Base-by-base conservation (phyloP, 257 asterid genomes). In the Handroanthus guayacan region DNA sequence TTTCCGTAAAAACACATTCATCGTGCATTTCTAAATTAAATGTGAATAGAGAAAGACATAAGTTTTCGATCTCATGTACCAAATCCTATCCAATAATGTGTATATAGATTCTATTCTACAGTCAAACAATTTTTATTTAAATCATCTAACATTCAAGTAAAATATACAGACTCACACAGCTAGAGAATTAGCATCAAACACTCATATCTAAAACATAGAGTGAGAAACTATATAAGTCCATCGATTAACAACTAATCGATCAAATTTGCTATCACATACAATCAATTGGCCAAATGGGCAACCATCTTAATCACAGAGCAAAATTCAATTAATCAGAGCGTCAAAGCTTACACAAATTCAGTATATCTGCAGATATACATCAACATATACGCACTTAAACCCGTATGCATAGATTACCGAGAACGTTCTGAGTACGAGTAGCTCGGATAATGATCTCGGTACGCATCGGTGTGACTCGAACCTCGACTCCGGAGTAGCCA, bases 401-500 rank as follows among this genome's bases (percentile, higher is more conserved):
- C 50, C 9, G 36, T 14, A 12, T 6, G 76, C 12, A 41, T 9
- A 62, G 38, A 72, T 63, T 74, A 88, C 89, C 90, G 9, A 88
- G 86, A 34, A 88, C 90, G 34, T 88, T 88, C 79, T 86, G 92
- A 34, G 92, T 88, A 51, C 90, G 87, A 67, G 92, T 86, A 14
- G 92, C 90, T 14, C 90, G 83, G 56, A 88, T 88, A 57, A 88
- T 86, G 79, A 88, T 88, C 80, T 88, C 90, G 12, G 90, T 88
- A 41, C 89, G 83, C 89, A 86, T 81, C 50, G 92, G 92, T 34
- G 90, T 88, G 74, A 88, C 90, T 68, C 89, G 82, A 25, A 86
- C 92, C 84, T 88, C 92, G 25, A 86, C 85, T 1, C 92, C 92
- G 43, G 92, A 86, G 85, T 86, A 88, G 38, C 90, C 92, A 84